Percentiles rank a stretch among this genome's conserved stretches.
phyloP scores from a whole-genome alignment of 108 stramenopile species.

The Skeletonema menzelii region DNA sequence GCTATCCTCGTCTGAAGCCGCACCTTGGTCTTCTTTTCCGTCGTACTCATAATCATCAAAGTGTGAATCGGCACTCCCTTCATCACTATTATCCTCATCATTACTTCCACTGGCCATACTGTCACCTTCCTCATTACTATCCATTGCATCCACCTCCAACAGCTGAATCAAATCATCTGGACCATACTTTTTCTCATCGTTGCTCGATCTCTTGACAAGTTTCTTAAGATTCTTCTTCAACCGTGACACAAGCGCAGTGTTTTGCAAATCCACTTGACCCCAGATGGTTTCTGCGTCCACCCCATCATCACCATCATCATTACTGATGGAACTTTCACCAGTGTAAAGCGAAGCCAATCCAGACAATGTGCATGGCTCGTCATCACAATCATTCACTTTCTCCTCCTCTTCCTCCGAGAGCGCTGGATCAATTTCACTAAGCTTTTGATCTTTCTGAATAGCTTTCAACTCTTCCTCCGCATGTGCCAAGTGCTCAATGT shows the following conservation, averaged over 20 bases:
- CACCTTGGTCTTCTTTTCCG: conserved; percentile 21
- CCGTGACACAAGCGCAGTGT: conserved; percentile 63
- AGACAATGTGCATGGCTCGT: conserved; percentile 23
- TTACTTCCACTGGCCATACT: conserved; percentile 14
- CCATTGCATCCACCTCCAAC: conserved; percentile 37
- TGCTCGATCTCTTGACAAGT: conserved; percentile 40
- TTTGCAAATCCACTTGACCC: conserved; percentile 93
- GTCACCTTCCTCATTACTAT: conserved; percentile 15
- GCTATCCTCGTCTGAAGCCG: conserved; percentile 57
- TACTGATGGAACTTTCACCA: conserved; percentile 7
- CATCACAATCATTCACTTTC: conserved; percentile 7
- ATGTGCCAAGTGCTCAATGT: conserved; percentile 26
- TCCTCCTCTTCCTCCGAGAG: not conserved
- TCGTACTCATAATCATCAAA: conserved; percentile 8
- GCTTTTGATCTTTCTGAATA: not conserved
- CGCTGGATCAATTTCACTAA: not conserved
- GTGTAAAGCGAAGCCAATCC: conserved; percentile 26
- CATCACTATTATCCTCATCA: conserved; percentile 27
- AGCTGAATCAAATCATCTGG: conserved; percentile 33
- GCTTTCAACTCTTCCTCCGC: conserved; percentile 16
- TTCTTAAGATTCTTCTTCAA: conserved; percentile 61
- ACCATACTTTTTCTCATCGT: conserved; percentile 21
- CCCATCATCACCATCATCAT: not conserved
- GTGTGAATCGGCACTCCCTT: conserved; percentile 6
- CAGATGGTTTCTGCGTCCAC: conserved; percentile 86